Evolutionary conservation across 2,329 filamentous ascomycete genomes (phyloP), one percentile per base, ranked within the genome.

Genomic region (Cladorrhinum sp.): DNA sequence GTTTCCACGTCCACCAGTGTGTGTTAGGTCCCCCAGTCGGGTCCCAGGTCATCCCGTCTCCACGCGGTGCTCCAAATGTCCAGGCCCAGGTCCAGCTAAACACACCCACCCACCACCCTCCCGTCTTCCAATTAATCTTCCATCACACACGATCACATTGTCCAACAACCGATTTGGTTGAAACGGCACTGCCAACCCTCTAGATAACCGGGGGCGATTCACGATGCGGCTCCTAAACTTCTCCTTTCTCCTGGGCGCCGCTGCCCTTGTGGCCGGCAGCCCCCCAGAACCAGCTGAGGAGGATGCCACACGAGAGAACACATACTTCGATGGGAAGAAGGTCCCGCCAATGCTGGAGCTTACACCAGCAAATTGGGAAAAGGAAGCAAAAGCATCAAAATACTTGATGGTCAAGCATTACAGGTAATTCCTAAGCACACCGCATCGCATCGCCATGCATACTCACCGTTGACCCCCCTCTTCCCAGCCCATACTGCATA

Each of bases 261-360:
- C 76, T 56, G 72, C 74, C 53, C 66, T 79, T 51, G 77, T 76
- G 52, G 76, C 76, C 32, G 66, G 67, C 20, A 36, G 58, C 22
- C 48, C 62, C 45, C 53, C 64, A 38, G 62, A 62, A 36, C 55
- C 74, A 45, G 73, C 78, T 51, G 74, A 72, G 38, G 73, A 76
- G 9, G 74, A 76, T 58, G 69, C 68, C 32, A 70, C 71, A 54
- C 70, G 68, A 29, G 75, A 79, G 64, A 74, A 73, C 62, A 90
- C 87, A 27, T 77, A 77, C 45, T 91, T 91, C 77, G 88, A 91
- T 70, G 83, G 79, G 64, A 79, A 87, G 68, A 78, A 78, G 41
- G 88, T 92, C 38, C 88, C 89, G 36, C 84, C 87, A 3, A 75
- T 90, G 69, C 74, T 81, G 49, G 83, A 88, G 68, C 71, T 92